Percentiles rank a stretch among this genome's conserved stretches.
These are phyloP conservation scores for Sesbania bispinosa DNA, from an alignment of 306 rosid species.

Conservation along the genomic window DNA sequence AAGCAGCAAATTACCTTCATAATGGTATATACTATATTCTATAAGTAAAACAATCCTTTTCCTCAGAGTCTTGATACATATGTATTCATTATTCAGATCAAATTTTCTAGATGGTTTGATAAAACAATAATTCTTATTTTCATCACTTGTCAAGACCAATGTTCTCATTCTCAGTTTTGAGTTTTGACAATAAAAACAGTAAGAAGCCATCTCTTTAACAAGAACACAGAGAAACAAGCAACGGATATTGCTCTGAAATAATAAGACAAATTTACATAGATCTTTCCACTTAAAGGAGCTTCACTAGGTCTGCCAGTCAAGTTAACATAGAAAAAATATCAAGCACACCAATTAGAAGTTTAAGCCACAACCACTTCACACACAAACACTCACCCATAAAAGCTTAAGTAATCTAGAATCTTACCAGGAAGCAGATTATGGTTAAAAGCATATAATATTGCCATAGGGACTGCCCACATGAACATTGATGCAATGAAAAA, in stretches of 20 bases:
- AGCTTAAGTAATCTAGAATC: not conserved
- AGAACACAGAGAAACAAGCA: not conserved
- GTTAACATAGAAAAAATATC: not conserved
- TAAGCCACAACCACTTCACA: not conserved
- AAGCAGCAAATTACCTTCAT: not conserved
- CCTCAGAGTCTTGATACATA: not conserved
- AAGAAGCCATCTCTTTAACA: not conserved
- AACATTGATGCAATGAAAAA: slow-evolving; percentile 67
- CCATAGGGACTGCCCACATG: slow-evolving; percentile 76
- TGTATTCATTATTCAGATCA: not conserved
- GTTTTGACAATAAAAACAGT: not conserved
- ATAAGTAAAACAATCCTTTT: not conserved
- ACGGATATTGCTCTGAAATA: not conserved
- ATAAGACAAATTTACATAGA: not conserved
- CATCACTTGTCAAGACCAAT: not conserved
- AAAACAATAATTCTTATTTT: not conserved
- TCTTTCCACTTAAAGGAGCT: not conserved
- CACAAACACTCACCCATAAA: no score
- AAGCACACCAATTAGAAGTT: slow-evolving; percentile 7
- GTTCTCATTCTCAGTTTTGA: not conserved
- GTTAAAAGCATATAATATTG: slow-evolving; percentile 68
- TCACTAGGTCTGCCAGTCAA: not conserved
- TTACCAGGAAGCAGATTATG: slow-evolving; percentile 76
- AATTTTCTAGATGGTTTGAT: not conserved
- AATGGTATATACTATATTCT: not conserved